Evolutionary conservation across 768 basidiomycete genomes (phyloP), one percentile per base, ranked within the genome.

Genomic region (Tricholoma sp.): DNA sequence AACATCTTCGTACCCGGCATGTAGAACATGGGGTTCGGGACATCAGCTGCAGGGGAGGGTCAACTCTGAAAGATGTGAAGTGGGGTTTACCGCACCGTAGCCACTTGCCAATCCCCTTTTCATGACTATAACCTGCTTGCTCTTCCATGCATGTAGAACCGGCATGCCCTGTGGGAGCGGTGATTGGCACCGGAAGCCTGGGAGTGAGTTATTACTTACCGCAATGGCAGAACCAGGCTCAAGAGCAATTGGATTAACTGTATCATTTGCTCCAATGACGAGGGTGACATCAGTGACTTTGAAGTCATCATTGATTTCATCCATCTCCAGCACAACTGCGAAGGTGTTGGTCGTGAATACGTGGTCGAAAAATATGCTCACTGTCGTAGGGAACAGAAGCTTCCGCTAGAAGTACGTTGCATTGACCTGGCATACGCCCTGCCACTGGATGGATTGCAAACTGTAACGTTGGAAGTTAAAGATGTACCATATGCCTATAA

Each of bases 241-340:
- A 11, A 94, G 76, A 9, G 91, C 89, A 61, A 94, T 92, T 12
- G 92, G 91, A 66, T 94, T 94, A 52, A 94, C 92, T 1, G 92
- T 94, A 66, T 94, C 92, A 64, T 94, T 94, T 18, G 92, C 92
- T 21, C 92, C 92, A 60, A 94, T 94, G 61, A 94, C 92, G 18
- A 94, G 82, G 6, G 88, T 89, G n/a, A 94, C 81, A 66, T 94
- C 92, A 0, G 92, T 94, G 34, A 91, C 89, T 53, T 78, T 76
- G 70, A 94, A 94, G 67, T 94, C 92, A 39, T 94, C 90, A 67
- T 94, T 94, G 74, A 94, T 94, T 72, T 94, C 92, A 59, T 94
- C 92, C 92, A 94, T 93, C 73, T 94, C 92, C 57, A 89, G 76
- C 39, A 94, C 91, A 61, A 94, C 91, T 92, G 63, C n/a, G 57